Evolutionary conservation across 352 stramenopile species (phyloP), one percentile per base, ranked within the genome.

Genomic region (Phytophthora sojae): DNA sequence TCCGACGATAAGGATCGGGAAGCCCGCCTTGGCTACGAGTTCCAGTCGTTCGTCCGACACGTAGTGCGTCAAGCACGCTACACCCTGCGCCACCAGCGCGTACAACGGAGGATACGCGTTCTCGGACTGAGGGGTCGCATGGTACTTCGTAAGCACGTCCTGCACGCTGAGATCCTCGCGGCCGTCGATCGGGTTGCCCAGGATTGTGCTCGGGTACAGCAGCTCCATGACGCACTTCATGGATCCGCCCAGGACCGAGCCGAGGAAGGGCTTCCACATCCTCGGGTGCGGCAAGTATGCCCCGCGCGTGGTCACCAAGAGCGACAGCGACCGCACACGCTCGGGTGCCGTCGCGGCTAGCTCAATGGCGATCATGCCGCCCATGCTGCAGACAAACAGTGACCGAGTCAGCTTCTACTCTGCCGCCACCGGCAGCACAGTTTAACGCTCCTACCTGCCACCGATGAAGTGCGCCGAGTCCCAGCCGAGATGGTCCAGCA

Each of bases 61-160:
- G 58, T 70, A 86, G 63, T 90, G 82, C 29, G 80, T 81, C 49
- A 79, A 64, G 25, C 83, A 80, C 25, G 85, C 85, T 15, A 86
- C 61, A 7, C 64, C 72, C 66, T 91, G 83, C 25, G 81, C 74
- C 4, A 84, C 19, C 50, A 81, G 61, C 5, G 81, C 83, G 19
- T 72, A 69, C 12, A 82, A 21, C 14, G 57, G 69, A 6, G 76
- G 75, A n/a, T 61, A 50, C 8, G 45, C 64, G 8, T 69, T 65
- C 0, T 65, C 62, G 3, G 57, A 67, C 17, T 79, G 69, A 6
- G 68, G 71, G 1, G 76, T 75, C 19, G 67, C 29, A 58, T 88
- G 77, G 3, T 84, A 84, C 29, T 71, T 75, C 39, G 32, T 70
- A n/a, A 83, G 47, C 29, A 80, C 53, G 37, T 75, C 58, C 45